Base-by-base conservation (phyloP, 2,329 filamentous ascomycete genomes). In the Hortaea werneckii region DNA sequence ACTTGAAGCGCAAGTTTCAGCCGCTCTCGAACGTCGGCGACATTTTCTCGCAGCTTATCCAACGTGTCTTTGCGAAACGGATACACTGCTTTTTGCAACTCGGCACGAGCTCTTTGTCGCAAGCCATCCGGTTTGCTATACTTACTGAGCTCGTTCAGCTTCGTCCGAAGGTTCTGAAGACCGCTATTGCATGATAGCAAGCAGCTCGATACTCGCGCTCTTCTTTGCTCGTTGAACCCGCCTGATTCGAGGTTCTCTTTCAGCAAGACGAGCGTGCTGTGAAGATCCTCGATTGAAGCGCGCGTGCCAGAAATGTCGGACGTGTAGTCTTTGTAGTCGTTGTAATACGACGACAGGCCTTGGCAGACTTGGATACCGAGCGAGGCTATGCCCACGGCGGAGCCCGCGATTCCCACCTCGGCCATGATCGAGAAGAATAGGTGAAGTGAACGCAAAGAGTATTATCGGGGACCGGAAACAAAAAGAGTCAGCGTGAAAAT, bases 361-460 rank as follows among this genome's bases (percentile, higher is more conserved):
- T 53, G 50, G 30, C 50, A 49, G 11, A 49, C 39, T 34, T 51
- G 48, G 13, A 53, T 51, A 5, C 50, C 50, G 11, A 53, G 29
- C 5, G 50, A 53, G 13, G 45, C 41, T 40, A 53, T 43, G n/a
- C 50, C 50, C 20, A 51, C 46, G 35, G 50, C 50, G 11, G 37
- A 12, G 11, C 37, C 37, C 3, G 37, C 37, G 9, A 40, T 4
- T 10, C 4, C 37, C 37, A 40, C 3, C 2, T 13, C 37, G 9
- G 32, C 4, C 2, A 35, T 35, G 32, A 2, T 20, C 20, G 20
- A 20, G 20, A 4, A 20, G 20, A 2, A 20, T 20, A 2, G 20
- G 4, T 20, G 2, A 20, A 20, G 20, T 20, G 20, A n/a, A n/a
- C n/a, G n/a, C n/a, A n/a, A n/a, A n/a, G n/a, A n/a, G n/a, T n/a